Base-by-base conservation (phyloP, 305 asterid genomes). In the Ilex paraguariensis region DNA sequence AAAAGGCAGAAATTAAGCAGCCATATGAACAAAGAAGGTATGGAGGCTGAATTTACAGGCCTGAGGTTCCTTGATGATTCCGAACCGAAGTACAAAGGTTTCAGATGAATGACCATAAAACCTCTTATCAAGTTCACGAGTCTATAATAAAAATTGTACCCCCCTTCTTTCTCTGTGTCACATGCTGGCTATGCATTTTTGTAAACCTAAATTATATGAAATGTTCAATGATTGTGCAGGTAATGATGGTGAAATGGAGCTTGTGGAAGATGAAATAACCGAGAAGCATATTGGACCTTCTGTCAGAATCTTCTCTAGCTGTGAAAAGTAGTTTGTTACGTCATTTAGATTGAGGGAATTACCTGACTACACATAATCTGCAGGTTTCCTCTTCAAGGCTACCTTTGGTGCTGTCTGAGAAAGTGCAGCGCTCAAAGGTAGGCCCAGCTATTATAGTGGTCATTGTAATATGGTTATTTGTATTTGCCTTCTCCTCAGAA, bases 371-470 rank as follows among this genome's bases (percentile, higher is more conserved):
- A 51, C 66, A 39, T 72, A 57, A 52, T 71, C 56, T 82, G 78
- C 80, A 85, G 96, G 82, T 70, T 30, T 79, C 95, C 60, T 73
- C 87, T 65, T 74, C 96, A 61, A 84, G 85, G 77, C 30, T 87
- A 80, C 93, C 96, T 62, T 78, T 90, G 80, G 71, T 90, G 63
- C 85, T 87, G 45, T 70, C 89, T 2, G 96, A 88, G 67, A 91
- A 91, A 81, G 91, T 88, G 62, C 93, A 84, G 65, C 86, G 87
- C 67, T 67, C 87, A 70, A 91, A 91, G 94, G 95, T 88, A 21
- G 39, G 74, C 63, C 65, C 62, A 46, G 64, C 16, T 58, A 70
- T 46, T 60, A 46, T 45, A 55, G 56, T 55, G 31, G 33, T 40
- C 13, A 40, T 40, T 16, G 5, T 54, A 50, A 58, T 53, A 28